Percentiles rank a stretch among this genome's conserved stretches.
phyloP scores from a whole-genome alignment of 306 rosid genomes.

The Prunus armeniaca region DNA sequence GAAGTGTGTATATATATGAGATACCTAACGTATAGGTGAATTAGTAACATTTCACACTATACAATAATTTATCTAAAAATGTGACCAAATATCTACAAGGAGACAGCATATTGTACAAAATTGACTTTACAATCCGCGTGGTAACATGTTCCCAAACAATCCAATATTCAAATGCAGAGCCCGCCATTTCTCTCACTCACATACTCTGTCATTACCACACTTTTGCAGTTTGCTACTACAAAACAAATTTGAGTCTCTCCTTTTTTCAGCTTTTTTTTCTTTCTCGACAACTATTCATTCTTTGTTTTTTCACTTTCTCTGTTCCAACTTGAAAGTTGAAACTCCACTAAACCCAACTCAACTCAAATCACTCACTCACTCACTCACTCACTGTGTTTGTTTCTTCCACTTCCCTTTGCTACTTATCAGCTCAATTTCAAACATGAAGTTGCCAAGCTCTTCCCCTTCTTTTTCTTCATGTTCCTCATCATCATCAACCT shows the following conservation, averaged over 20 bases:
- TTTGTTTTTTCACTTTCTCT: conserved; percentile 28
- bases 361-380: conserved; percentile 2
- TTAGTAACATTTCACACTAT: no score
- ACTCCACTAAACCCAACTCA: conserved; percentile 22
- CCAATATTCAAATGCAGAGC: conserved; percentile 70
- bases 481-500: conserved; percentile 29
- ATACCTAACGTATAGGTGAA: no score
- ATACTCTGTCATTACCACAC: not conserved
- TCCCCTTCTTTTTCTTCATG: conserved; percentile 42
- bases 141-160: conserved; percentile 38
- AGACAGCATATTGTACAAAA: conserved; percentile 10
- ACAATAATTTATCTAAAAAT: not conserved
- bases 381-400: not conserved
- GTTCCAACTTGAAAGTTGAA: conserved; percentile 30
- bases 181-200: conserved; percentile 50
- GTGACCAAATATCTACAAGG: not conserved
- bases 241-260: conserved; percentile 48
- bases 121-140: conserved; percentile 55
- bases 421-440: conserved; percentile 9
- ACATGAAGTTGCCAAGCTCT: conserved; percentile 51
- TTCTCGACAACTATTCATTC: conserved; percentile 9
- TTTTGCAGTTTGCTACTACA: not conserved
- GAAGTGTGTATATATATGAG: no score
- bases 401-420: conserved; percentile 8
- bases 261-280: conserved; percentile 24